Conservation (phyloP, 139 green algal species). For the Trebouxia sp. region DNA sequence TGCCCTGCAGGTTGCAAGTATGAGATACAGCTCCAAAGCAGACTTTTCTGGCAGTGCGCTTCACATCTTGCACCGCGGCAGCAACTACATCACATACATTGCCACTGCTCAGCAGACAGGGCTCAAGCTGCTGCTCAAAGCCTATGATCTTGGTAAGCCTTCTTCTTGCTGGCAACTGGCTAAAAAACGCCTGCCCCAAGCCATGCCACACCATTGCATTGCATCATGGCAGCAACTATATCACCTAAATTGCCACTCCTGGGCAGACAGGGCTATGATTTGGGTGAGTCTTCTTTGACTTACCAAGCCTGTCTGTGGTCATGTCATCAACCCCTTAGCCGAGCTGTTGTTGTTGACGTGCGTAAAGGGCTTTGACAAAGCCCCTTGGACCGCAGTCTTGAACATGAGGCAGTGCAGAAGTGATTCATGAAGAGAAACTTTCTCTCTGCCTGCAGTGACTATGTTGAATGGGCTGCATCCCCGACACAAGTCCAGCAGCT, state of each 20-base stretch:
- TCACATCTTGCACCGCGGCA: conserved; percentile 18
- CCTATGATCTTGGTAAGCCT: conserved; percentile 19
- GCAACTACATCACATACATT: background rate
- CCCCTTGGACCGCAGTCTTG: too few species aligned
- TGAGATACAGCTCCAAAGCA: background rate
- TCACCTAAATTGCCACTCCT: background rate
- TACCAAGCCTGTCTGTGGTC: too few species aligned
- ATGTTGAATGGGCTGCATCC: too few species aligned
- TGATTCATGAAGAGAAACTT: too few species aligned
- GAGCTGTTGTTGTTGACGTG: too few species aligned
- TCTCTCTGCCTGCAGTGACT: too few species aligned
- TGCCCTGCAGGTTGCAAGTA: background rate
- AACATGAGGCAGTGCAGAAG: too few species aligned
- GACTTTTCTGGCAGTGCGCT: background rate
- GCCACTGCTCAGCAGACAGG: conserved; percentile 15
- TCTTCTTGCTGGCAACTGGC: background rate
- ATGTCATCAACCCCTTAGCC: too few species aligned
- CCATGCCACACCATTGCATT: too few species aligned
- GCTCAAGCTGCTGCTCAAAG: conserved; percentile 16
- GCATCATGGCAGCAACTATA: background rate
- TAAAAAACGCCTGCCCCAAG: too few species aligned
- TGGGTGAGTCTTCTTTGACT: background rate
- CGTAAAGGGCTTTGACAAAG: too few species aligned
- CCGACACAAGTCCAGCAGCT: too few species aligned
- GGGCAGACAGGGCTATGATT: conserved; percentile 19